A percentile compares a stretch with the other conserved stretches of the same genome.
Conservation (phyloP, 345 rosid genomes). For the Salix brachista region DNA sequence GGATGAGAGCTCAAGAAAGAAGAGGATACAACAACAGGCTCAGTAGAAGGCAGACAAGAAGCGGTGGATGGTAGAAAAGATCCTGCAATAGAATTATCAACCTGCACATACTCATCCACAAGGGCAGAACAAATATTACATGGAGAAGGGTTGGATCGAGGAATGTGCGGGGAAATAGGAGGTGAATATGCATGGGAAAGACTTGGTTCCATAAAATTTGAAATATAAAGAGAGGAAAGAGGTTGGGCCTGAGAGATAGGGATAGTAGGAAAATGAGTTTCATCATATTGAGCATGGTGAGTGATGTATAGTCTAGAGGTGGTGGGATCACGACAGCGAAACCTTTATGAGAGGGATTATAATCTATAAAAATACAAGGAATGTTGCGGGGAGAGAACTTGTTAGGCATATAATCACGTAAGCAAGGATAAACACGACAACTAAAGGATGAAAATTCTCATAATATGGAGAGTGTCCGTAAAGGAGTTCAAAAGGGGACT, state of each 20-base stretch:
- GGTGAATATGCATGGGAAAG: not conserved
- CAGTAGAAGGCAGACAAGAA: too few relatives aligned
- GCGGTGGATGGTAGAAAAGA: not conserved
- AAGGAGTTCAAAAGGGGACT: not conserved
- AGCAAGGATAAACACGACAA: not conserved
- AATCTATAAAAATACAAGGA: not conserved
- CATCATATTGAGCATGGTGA: conserved; percentile 11
- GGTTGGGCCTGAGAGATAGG: not conserved
- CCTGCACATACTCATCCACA: conserved; percentile 2
- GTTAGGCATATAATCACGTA: not conserved
- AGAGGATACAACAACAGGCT: not conserved
- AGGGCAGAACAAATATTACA: conserved; percentile 1
- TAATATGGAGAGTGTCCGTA: not conserved
- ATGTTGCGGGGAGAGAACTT: not conserved
- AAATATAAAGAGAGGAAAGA: not conserved
- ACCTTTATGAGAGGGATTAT: not conserved
- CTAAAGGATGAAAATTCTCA: not conserved
- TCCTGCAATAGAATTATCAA: conserved; percentile 4
- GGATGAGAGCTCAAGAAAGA: not conserved
- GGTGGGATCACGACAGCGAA: not conserved
- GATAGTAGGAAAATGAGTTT: not conserved
- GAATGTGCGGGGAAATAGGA: not conserved
- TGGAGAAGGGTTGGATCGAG: not conserved
- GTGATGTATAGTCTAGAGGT: not conserved
- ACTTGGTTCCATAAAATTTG: not conserved